These are phyloP conservation scores for Emergomyces orientalis DNA, from an alignment of 2,329 filamentous ascomycete genomes.

Conservation along the genomic window DNA sequence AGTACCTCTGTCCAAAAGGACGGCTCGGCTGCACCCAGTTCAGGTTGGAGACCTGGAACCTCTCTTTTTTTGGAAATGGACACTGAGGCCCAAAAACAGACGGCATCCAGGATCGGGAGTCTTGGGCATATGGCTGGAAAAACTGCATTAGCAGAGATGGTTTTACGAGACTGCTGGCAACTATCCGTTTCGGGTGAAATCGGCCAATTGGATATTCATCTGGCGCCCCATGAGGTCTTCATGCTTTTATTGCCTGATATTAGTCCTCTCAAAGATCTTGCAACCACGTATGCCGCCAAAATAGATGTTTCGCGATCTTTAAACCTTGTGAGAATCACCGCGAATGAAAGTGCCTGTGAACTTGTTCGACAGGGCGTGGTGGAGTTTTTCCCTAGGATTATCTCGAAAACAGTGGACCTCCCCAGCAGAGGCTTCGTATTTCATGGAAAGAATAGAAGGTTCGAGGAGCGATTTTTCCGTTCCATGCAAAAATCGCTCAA, in stretches of 20 bases:
- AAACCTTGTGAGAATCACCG: constrained; percentile 30
- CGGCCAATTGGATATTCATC: constrained; percentile 30
- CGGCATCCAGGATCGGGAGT: constrained; percentile 18
- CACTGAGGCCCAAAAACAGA: constrained; percentile 10
- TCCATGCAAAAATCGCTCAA: constrained; percentile 27
- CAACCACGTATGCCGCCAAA: constrained; percentile 26
- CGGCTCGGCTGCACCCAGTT: neutral
- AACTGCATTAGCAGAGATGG: constrained; percentile 25
- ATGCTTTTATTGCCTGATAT: constrained; percentile 26
- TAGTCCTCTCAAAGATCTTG: constrained; percentile 32
- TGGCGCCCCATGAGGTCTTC: constrained; percentile 22
- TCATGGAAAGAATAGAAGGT: constrained; percentile 14
- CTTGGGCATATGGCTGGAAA: constrained; percentile 24
- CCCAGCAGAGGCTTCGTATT: constrained; percentile 14
- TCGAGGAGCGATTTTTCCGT: constrained; percentile 24
- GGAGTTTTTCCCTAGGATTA: constrained; percentile 24
- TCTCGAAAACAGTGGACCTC: constrained; percentile 23
- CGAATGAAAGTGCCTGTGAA: constrained; percentile 25
- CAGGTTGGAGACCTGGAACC: constrained; percentile 26
- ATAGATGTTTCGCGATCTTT: constrained; percentile 30
- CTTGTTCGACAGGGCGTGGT: constrained; percentile 27
- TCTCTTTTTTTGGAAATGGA: constrained; percentile 23
- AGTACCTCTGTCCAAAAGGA: neutral
- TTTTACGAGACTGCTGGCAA: constrained; percentile 34
- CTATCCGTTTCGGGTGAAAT: constrained; percentile 26